These are phyloP conservation scores for Saccharomycodes ludwigii DNA, from an alignment of 805 yeast genomes.

Conservation along the genomic window DNA sequence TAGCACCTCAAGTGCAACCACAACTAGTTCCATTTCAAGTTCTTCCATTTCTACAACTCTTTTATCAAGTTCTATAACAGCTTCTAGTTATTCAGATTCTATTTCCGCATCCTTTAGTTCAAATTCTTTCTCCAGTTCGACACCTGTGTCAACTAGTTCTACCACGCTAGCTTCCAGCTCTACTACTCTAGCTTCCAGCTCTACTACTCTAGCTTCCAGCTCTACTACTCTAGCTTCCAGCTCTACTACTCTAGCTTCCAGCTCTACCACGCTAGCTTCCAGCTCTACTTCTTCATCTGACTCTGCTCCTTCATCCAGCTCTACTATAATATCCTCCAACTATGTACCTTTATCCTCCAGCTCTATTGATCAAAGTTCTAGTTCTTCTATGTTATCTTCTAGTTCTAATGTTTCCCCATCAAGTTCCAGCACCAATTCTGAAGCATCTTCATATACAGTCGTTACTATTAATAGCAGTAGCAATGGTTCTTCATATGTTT, in stretches of 20 bases:
- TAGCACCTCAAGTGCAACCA: constrained; percentile 1
- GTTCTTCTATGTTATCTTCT: constrained; percentile 4
- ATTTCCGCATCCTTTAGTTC: background rate
- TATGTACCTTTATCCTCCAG: constrained; percentile 1
- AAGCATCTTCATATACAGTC: background rate
- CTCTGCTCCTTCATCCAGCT: constrained; percentile 4
- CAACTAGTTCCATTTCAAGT: constrained; percentile 3
- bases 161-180: background rate
- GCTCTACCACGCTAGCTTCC: constrained; percentile 4
- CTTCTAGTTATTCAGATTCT: constrained; percentile 6
- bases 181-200: background rate
- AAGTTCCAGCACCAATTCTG: constrained; percentile 1
- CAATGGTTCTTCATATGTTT: background rate
- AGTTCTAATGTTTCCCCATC: constrained; percentile 4
- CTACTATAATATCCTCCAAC: constrained; percentile 3
- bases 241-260: constrained; percentile 6
- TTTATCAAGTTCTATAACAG: constrained; percentile 9
- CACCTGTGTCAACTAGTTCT: background rate
- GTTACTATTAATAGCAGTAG: background rate
- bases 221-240: too few species aligned
- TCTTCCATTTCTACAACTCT: constrained; percentile 25
- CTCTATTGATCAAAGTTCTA: constrained; percentile 2
- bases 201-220: too few species aligned
- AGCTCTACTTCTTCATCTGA: constrained; percentile 6
- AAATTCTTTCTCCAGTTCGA: background rate